These are phyloP conservation scores for Scutellaria baicalensis DNA, from an alignment of 257 asterid species.

Conservation along the genomic window DNA sequence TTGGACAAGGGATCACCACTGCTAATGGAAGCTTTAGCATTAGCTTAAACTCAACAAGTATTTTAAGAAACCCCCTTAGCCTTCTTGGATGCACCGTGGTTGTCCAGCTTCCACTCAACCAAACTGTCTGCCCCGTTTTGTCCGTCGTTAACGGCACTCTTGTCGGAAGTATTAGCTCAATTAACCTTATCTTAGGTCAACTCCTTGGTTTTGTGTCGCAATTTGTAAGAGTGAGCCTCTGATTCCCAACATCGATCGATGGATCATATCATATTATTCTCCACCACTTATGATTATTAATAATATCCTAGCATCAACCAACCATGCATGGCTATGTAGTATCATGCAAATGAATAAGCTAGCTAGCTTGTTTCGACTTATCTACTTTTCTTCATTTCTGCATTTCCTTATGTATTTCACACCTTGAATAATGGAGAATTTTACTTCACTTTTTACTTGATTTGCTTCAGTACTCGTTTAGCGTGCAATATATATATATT, in stretches of 20 bases:
- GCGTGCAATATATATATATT: no score
- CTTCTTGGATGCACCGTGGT: background rate
- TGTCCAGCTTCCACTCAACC: background rate
- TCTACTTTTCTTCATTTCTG: no score
- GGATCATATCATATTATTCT: background rate
- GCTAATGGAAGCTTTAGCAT: background rate
- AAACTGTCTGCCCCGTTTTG: background rate
- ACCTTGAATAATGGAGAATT: no score
- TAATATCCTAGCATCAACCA: no score
- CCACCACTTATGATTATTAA: background rate
- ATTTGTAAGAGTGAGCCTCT: background rate
- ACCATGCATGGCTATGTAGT: no score
- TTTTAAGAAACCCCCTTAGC: no score
- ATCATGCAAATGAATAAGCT: no score
- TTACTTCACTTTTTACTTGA: no score
- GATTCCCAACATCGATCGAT: no score
- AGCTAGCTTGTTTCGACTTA: no score
- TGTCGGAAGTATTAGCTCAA: background rate
- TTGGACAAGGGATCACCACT: background rate
- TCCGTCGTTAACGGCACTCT: background rate
- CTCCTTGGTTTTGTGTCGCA: background rate
- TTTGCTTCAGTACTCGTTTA: no score
- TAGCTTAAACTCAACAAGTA: background rate
- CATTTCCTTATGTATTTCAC: no score
- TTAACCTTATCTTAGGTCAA: background rate